Evolutionary conservation across 345 rosid genomes (phyloP).

Genomic region (Gossypium sturtianum): DNA sequence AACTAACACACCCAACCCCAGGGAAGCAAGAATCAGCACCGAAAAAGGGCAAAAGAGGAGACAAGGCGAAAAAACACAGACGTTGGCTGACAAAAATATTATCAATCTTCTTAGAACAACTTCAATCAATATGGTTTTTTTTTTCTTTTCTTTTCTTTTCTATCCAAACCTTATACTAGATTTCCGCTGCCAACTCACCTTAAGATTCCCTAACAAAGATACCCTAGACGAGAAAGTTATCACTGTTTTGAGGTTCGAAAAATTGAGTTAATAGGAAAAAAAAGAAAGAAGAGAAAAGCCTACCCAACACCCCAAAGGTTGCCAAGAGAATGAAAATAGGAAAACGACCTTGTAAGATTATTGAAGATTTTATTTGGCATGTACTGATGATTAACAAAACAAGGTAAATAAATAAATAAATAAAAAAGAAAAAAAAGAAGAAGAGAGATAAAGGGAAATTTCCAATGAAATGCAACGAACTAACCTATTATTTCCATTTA

Average conservation of each 20-base stretch:
- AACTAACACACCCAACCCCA: not conserved
- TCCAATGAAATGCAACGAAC: conserved; percentile 7
- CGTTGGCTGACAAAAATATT: conserved; percentile 12
- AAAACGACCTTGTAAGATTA: not conserved
- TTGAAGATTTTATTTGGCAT: not conserved
- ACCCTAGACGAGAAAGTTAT: conserved; percentile 33
- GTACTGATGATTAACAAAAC: not conserved
- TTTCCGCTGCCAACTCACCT: conserved; percentile 20
- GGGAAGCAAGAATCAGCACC: conserved; percentile 1
- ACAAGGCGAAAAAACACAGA: not conserved
- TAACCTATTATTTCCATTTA: not conserved
- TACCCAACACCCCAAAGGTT: not conserved
- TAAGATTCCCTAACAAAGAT: conserved; percentile 43
- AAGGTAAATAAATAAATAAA: not conserved
- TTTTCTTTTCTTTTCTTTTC: not conserved
- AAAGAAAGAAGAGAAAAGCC: no score
- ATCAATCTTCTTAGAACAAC: not conserved
- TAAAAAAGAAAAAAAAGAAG: not conserved
- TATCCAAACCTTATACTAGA: not conserved
- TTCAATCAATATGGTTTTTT: not conserved
- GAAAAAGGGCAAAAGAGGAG: not conserved
- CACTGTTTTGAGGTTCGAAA: conserved; percentile 5
- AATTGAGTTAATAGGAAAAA: no score
- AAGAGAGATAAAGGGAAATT: not conserved
- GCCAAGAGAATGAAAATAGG: not conserved